Percentiles rank a stretch among this genome's conserved stretches.
Conservation (phyloP, 129 eudicot species). For the Flaveria ramosissima region DNA sequence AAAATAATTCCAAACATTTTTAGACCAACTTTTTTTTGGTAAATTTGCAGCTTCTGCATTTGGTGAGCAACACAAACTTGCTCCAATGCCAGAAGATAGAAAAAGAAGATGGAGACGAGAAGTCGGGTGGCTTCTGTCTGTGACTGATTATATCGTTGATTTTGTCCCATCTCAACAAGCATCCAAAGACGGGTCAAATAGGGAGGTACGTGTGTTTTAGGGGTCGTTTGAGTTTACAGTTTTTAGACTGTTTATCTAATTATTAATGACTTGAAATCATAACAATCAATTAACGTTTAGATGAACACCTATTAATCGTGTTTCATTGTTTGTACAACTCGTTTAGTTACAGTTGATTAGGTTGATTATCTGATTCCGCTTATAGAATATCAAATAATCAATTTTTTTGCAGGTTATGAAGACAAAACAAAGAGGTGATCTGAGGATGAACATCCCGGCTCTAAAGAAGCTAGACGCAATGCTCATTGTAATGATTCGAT, state of each 20-base stretch:
- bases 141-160: slow-evolving; percentile 80
- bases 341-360: too few relatives aligned
- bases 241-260: not conserved
- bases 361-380: not conserved
- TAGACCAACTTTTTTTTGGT: not conserved
- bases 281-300: too few relatives aligned
- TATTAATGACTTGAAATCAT: too few relatives aligned
- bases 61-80: slow-evolving; percentile 73
- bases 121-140: slow-evolving; percentile 78
- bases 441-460: slow-evolving; percentile 74
- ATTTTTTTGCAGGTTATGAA: slow-evolving; percentile 57
- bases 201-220: slow-evolving; percentile 52
- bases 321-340: too few relatives aligned
- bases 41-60: slow-evolving; percentile 71
- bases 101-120: slow-evolving; percentile 81
- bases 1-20: too few relatives aligned
- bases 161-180: slow-evolving; percentile 70
- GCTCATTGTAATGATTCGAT: slow-evolving; percentile 65
- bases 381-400: not conserved
- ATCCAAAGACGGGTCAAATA: slow-evolving; percentile 63
- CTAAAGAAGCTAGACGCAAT: slow-evolving; percentile 75
- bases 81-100: slow-evolving; percentile 70
- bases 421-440: slow-evolving; percentile 74
- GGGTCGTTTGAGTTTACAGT: not conserved
- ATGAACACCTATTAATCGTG: too few relatives aligned